phyloP scores from a whole-genome alignment of 2,329 filamentous ascomycete genomes.

The Colletotrichum sp. region DNA sequence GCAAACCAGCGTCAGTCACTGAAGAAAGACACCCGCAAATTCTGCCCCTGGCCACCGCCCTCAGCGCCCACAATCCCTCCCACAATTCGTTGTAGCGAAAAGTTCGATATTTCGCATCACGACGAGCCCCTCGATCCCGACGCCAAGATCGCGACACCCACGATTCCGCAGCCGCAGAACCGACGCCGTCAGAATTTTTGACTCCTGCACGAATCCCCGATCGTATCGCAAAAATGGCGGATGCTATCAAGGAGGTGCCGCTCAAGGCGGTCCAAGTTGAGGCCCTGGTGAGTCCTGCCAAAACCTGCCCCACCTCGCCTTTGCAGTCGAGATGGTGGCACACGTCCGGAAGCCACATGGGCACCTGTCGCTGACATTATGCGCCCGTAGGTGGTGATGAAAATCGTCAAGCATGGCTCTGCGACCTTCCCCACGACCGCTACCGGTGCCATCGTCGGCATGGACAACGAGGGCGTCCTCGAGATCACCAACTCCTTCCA shows the following conservation, averaged over 20 bases:
- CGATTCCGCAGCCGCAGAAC: constrained; percentile 30
- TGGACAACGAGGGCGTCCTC: constrained; percentile 82
- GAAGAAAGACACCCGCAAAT: constrained; percentile 15
- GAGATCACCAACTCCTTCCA: constrained; percentile 96
- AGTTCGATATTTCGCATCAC: constrained; percentile 46
- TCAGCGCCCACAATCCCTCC: constrained; percentile 44
- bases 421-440: constrained; percentile 86
- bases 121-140: constrained; percentile 12
- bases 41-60: constrained; percentile 44
- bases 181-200: constrained; percentile 25
- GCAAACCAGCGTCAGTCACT: background rate
- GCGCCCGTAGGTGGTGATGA: constrained; percentile 81
- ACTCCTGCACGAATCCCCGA: constrained; percentile 24
- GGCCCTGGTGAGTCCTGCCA: constrained; percentile 74
- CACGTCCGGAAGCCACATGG: background rate
- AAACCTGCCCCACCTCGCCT: constrained; percentile 38
- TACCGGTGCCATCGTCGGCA: constrained; percentile 89
- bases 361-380: constrained; percentile 20
- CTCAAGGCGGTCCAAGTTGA: constrained; percentile 92
- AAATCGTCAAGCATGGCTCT: constrained; percentile 96
- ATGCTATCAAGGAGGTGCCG: constrained; percentile 68
- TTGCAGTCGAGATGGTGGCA: constrained; percentile 14
- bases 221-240: constrained; percentile 57
- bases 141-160: constrained; percentile 24
- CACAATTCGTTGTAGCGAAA: constrained; percentile 48